phyloP scores from a whole-genome alignment of 176 grass and related monocot species.

The Ensete ventricosum region DNA sequence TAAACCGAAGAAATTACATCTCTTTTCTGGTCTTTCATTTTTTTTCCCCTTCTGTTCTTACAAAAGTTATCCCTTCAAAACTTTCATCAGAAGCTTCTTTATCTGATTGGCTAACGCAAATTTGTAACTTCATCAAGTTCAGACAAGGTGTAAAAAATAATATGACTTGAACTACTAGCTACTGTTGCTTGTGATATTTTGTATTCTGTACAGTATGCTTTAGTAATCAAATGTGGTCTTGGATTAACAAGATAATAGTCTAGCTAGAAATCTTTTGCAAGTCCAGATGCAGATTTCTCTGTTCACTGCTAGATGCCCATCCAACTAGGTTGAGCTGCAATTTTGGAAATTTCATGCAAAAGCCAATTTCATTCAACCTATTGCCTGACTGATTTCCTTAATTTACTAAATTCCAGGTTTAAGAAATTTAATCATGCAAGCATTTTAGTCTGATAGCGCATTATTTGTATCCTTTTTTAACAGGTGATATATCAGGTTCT shows the following conservation, averaged over 20 bases:
- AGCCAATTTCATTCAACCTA: background rate
- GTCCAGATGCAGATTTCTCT: background rate
- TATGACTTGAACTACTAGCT: background rate
- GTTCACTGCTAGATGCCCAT: background rate
- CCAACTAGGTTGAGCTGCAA: background rate
- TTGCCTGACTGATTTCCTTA: background rate
- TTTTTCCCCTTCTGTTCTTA: background rate
- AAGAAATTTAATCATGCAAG: slow-evolving; percentile 5
- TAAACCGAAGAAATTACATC: background rate
- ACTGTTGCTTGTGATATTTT: background rate
- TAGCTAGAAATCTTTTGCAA: no score
- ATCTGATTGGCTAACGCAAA: background rate
- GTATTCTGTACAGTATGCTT: background rate
- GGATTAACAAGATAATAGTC: background rate
- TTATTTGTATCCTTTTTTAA: slow-evolving; percentile 4
- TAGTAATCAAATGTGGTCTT: background rate
- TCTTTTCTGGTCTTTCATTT: background rate
- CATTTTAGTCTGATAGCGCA: slow-evolving; percentile 15
- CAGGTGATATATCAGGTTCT: slow-evolving; percentile 45
- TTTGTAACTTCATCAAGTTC: background rate
- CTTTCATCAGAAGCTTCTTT: background rate
- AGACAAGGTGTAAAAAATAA: background rate
- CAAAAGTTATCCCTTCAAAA: background rate
- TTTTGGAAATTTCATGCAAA: background rate
- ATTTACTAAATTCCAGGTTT: background rate